Evolutionary conservation across 1,139 yeast species (phyloP), one percentile per base, ranked within the genome.

Genomic region (Hyphopichia pseudoburtonii): DNA sequence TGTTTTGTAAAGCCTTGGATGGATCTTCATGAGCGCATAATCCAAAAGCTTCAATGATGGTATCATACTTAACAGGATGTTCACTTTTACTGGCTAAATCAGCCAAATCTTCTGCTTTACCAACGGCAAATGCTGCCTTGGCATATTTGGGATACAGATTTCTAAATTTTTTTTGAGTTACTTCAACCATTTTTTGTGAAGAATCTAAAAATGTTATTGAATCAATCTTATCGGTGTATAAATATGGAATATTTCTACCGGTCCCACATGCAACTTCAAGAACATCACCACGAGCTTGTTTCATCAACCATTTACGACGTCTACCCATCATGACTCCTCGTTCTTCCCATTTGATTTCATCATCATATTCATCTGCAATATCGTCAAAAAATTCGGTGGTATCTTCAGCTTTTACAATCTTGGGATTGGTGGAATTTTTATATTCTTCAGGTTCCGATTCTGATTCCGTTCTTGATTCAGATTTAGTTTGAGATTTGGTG

Each of bases 11-110:
- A 0, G 96, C 95, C 39, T 66, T 69, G 1, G 86, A 89, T 0
- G 98, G 98, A 54, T 94, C 95, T 51, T 90, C 85, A 52, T 92
- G 97, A 0, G 97, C 90, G 62, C 98, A 92, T 34, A 92, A 68
- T 0, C 98, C 98, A 64, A 92, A 92, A 0, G 97, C 87, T 60
- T 92, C 97, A 35, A 87, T 76, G 29, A 94, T 82, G 1, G 97
- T 90, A 56, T 94, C 98, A 56, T 90, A 92, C 54, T 81, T 81
- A 40, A 80, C 69, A 3, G 55, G 46, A 9, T 65, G 51, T 19
- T 62, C 57, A 3, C 60, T 57, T 19, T 51, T 50, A 15, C 42
- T 43, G 0, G 90, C 80, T 37, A 88, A 58, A 7, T 74, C 64
- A 1, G 77, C 72, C 50, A 92, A 69, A 44, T 87, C 90, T 60